Evolutionary conservation across 1,139 yeast species (phyloP).

Genomic region (Pichia terricola): DNA sequence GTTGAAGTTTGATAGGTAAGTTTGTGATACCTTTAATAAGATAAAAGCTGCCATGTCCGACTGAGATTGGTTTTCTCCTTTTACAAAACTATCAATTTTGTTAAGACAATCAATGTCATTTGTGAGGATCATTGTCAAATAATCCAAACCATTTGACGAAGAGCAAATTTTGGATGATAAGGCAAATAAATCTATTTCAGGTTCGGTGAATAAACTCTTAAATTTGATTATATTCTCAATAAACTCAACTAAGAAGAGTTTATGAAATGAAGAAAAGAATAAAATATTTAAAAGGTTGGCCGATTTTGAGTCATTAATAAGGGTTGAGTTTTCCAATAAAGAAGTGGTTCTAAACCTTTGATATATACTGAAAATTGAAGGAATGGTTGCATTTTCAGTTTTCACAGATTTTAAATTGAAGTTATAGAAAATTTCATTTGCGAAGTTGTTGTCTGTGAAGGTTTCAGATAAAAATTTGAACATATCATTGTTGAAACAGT

Average conservation of each 20-base stretch:
- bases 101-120: background rate
- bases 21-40: slow-evolving; percentile 4
- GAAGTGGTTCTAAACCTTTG: slow-evolving; percentile 13
- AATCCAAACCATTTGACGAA: slow-evolving; percentile 1
- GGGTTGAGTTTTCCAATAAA: slow-evolving; percentile 15
- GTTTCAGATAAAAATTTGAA: slow-evolving; percentile 4
- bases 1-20: slow-evolving; percentile 6
- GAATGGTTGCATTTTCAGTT: slow-evolving; percentile 3
- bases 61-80: background rate
- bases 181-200: background rate
- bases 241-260: slow-evolving; percentile 2
- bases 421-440: slow-evolving; percentile 1
- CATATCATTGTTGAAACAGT: slow-evolving; percentile 13
- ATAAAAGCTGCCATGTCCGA: slow-evolving; percentile 8
- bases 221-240: background rate
- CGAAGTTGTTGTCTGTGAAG: background rate
- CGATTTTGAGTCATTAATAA: slow-evolving; percentile 12
- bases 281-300: slow-evolving; percentile 11
- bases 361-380: slow-evolving; percentile 14
- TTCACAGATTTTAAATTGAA: slow-evolving; percentile 1
- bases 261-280: slow-evolving; percentile 11
- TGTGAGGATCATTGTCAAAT: slow-evolving; percentile 2
- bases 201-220: background rate
- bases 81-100: slow-evolving; percentile 4
- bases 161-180: background rate